phyloP scores from a whole-genome alignment of 768 basidiomycete species.

The Coprinopsis sp. region DNA sequence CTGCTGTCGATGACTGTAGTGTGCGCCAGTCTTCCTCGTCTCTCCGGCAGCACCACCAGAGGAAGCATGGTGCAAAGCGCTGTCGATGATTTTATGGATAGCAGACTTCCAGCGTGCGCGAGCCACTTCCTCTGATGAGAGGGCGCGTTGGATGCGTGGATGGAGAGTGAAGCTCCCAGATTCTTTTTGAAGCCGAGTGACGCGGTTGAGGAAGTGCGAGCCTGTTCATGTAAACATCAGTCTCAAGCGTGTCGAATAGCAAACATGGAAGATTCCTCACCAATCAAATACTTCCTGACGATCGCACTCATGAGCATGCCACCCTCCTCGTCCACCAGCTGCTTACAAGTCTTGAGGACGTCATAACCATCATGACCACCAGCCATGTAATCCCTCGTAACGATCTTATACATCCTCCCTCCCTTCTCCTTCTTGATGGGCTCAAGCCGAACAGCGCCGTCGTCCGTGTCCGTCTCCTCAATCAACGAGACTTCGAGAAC shows the following conservation, averaged over 20 bases:
- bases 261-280: slow-evolving; percentile 31
- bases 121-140: slow-evolving; percentile 15
- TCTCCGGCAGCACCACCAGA: too few relatives aligned
- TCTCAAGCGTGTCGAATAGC: not conserved
- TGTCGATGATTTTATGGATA: slow-evolving; percentile 35
- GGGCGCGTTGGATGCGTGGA: slow-evolving; percentile 32
- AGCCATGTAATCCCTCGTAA: slow-evolving; percentile 86
- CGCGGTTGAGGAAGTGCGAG: slow-evolving; percentile 66
- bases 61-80: too few relatives aligned
- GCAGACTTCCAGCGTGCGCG: slow-evolving; percentile 47
- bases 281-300: slow-evolving; percentile 80
- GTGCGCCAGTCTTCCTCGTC: slow-evolving; percentile 45
- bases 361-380: slow-evolving; percentile 80
- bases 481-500: slow-evolving; percentile 69
- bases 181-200: slow-evolving; percentile 37
- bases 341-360: slow-evolving; percentile 57
- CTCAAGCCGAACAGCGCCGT: slow-evolving; percentile 41
- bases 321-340: slow-evolving; percentile 78
- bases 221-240: slow-evolving; percentile 37
- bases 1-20: slow-evolving; percentile 56
- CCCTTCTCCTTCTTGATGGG: slow-evolving; percentile 47
- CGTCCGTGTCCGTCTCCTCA: slow-evolving; percentile 28
- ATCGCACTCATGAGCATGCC: slow-evolving; percentile 76
- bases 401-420: slow-evolving; percentile 66
- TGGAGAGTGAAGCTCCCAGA: slow-evolving; percentile 29